Percentiles rank a stretch among this genome's conserved stretches.
These are phyloP conservation scores for Tetrahymena malaccensis DNA, from an alignment of 73 alveolate species.

Conservation along the genomic window DNA sequence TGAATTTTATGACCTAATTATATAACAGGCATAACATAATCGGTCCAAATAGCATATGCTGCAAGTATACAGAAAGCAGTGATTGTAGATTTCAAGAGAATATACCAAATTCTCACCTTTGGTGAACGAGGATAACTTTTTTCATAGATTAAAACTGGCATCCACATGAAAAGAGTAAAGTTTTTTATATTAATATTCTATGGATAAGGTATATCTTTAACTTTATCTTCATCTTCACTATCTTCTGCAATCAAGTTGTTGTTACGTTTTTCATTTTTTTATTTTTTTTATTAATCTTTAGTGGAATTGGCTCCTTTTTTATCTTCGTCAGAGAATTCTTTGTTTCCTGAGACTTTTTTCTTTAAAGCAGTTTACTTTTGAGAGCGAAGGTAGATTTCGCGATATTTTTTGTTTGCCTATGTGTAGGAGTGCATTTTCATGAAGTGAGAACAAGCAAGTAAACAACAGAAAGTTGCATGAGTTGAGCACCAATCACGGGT, in stretches of 20 bases:
- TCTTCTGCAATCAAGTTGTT: not conserved
- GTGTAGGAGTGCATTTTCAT: conserved; percentile 54
- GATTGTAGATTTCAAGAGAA: conserved; percentile 2
- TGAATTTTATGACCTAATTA: not conserved
- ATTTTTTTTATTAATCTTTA: not conserved
- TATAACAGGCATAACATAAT: conserved; percentile 9
- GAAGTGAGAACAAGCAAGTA: conserved; percentile 17
- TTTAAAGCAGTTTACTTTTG: not conserved
- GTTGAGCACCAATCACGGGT: conserved; percentile 40
- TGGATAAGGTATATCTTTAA: conserved; percentile 38
- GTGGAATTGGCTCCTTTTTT: not conserved
- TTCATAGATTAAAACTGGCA: conserved; percentile 53
- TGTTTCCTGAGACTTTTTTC: not conserved
- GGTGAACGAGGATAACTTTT: conserved; percentile 42
- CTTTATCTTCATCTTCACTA: conserved; percentile 4
- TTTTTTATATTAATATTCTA: conserved; percentile 41
- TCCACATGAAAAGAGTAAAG: conserved; percentile 35
- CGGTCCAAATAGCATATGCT: conserved; percentile 16
- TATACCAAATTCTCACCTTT: conserved; percentile 17
- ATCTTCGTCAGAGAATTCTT: not conserved
- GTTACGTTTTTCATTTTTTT: not conserved
- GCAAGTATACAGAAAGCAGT: not conserved
- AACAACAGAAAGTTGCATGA: conserved; percentile 22
- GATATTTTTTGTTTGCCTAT: conserved; percentile 23
- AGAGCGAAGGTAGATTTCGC: not conserved